A percentile compares a stretch with the other conserved stretches of the same genome.
phyloP scores from a whole-genome alignment of 2,329 filamentous ascomycete species.

The Intubia oerlemansii region DNA sequence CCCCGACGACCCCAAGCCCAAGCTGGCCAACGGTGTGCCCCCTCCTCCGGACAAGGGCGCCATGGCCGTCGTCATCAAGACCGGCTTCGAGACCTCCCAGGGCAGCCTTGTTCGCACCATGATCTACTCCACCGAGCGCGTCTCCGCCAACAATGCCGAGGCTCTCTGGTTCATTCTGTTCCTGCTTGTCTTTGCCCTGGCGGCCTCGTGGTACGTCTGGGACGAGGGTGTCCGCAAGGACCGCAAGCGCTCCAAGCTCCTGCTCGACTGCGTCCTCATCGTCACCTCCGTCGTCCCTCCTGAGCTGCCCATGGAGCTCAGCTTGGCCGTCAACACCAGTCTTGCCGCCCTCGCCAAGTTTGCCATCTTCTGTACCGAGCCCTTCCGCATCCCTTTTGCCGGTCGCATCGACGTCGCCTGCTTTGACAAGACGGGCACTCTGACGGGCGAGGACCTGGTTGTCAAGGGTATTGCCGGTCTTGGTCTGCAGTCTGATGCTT shows the following conservation, averaged over 20 bases:
- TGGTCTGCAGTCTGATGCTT: conserved; percentile 33
- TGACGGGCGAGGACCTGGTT: conserved; percentile 90
- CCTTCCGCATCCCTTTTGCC: conserved; percentile 92
- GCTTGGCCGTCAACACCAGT: conserved; percentile 92
- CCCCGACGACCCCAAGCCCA: conserved; percentile 49
- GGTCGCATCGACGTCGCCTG: conserved; percentile 91
- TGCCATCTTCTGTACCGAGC: conserved; percentile 97
- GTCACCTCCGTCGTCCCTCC: conserved; percentile 97
- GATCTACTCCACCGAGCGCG: conserved; percentile 98
- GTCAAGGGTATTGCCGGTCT: conserved; percentile 93
- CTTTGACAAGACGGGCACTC: conserved; percentile 94
- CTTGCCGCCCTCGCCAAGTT: conserved; percentile 83
- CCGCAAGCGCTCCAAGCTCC: conserved; percentile 88
- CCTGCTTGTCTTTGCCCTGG: conserved; percentile 84
- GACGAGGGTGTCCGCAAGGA: conserved; percentile 86
- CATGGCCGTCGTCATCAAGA: conserved; percentile 87
- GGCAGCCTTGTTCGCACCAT: conserved; percentile 94
- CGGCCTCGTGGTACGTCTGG: conserved; percentile 98
- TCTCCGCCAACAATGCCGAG: conserved; percentile 95
- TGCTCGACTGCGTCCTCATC: conserved; percentile 94
- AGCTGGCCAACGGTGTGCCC: conserved; percentile 55
- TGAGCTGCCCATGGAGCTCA: conserved; percentile 94
- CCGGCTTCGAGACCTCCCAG: conserved; percentile 95
- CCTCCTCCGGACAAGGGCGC: conserved; percentile 83
- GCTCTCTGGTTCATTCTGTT: conserved; percentile 96